Base-by-base conservation (phyloP, 1,139 yeast genomes). In the Diutina sp. region DNA sequence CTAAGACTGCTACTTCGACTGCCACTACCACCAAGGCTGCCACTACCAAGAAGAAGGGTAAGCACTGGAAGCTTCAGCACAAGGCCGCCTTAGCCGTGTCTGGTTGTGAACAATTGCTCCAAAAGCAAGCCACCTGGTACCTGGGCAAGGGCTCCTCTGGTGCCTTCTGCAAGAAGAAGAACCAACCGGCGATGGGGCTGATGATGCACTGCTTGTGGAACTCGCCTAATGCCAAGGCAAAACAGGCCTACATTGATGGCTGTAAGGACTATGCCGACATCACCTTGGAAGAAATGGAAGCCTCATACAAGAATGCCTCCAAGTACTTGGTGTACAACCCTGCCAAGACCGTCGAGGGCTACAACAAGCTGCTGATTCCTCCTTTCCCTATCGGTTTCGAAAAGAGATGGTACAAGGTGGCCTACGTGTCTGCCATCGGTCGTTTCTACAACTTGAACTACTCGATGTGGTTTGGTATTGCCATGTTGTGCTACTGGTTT, bases 41-140 rank as follows among this genome's bases (percentile, higher is more conserved):
- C 14, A 12, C 45, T 14, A n/a, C 4, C 25, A 16, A 44, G 46
- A 44, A 44, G 64, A 73, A 79, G 53, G 97, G 97, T 51, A 68
- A 74, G 55, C 67, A 68, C 16, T 70, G 86, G 58, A 68, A 69
- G 14, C 69, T 86, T 55, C 76, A 77, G 59, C 80, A 76, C 35
- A 69, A 72, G 48, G 67, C 69, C 8, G 61, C 66, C 16, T 32
- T 50, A 11, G 70, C 76, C 7, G 74, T 79, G 62, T 76, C 70
- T 68, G 74, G 82, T 61, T 78, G 82, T 54, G 82, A 78, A 1
- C 86, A 86, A 66, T 86, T 86, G 44, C 21, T 50, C 16, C 5
- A 11, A 18, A 32, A 16, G 7, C 25, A 50, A 18, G 44, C 53
- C 25, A 30, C 44, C 12, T 50, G 30, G 30, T 16, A 21, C 6